These are phyloP conservation scores for Leucocoprinus birnbaumii DNA, from an alignment of 768 basidiomycete genomes.

Conservation along the genomic window DNA sequence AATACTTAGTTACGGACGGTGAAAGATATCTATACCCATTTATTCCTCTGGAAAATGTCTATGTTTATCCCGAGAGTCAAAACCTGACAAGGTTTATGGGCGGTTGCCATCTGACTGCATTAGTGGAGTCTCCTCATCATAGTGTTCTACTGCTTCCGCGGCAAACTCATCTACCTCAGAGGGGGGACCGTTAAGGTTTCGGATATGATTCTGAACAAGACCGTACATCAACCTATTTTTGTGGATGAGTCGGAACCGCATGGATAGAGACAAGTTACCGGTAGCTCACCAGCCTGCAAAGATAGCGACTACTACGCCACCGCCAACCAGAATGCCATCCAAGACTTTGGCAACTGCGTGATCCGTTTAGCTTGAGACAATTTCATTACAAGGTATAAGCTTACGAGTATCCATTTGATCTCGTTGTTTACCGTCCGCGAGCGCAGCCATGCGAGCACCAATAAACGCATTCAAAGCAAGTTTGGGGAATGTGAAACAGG, in stretches of 20 bases:
- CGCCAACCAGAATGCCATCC: constrained; percentile 56
- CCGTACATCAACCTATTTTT: constrained; percentile 61
- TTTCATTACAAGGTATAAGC: constrained; percentile 17
- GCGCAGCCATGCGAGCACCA: constrained; percentile 67
- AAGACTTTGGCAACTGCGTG: constrained; percentile 57
- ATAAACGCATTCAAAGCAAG: constrained; percentile 73
- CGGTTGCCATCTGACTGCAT: constrained; percentile 21
- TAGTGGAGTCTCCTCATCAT: constrained; percentile 59
- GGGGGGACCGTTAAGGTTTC: constrained; percentile 44
- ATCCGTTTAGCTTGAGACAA: constrained; percentile 8
- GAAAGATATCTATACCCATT: constrained; percentile 11
- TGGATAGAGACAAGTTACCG: neutral
- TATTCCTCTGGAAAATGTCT: neutral
- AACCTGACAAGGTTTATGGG: neutral
- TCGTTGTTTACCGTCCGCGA: constrained; percentile 77
- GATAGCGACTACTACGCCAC: constrained; percentile 55
- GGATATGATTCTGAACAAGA: constrained; percentile 59
- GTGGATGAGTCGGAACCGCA: constrained; percentile 13
- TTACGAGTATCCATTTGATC: constrained; percentile 73
- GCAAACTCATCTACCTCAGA: constrained; percentile 51
- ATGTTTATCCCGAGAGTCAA: neutral
- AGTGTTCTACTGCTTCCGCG: constrained; percentile 58
- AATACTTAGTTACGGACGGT: constrained; percentile 16
- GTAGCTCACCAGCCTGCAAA: constrained; percentile 63
- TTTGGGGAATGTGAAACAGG: constrained; percentile 68